Percentiles rank a stretch among this genome's conserved stretches.
phyloP scores from a whole-genome alignment of 2,329 filamentous ascomycete genomes.

The Ustilaginoidea virens region DNA sequence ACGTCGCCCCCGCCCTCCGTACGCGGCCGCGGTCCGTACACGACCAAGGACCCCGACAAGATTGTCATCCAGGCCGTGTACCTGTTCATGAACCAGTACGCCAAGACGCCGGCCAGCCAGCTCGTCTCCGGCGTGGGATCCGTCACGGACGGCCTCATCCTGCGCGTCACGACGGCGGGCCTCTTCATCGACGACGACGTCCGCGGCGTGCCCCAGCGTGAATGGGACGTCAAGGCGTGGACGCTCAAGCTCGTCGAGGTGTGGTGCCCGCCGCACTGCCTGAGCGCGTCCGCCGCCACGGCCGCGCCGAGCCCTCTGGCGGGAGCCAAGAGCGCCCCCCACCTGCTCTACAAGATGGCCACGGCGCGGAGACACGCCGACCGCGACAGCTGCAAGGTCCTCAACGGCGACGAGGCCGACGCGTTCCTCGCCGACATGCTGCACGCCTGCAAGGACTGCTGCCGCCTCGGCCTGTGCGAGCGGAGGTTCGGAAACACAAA shows the following conservation, averaged over 20 bases:
- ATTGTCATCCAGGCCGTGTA: constrained; percentile 92
- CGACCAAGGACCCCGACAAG: constrained; percentile 85
- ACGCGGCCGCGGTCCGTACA: constrained; percentile 61
- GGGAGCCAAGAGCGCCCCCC: constrained; percentile 22
- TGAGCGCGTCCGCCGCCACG: constrained; percentile 26
- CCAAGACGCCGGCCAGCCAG: constrained; percentile 79
- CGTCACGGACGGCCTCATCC: constrained; percentile 82
- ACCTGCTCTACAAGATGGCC: constrained; percentile 32
- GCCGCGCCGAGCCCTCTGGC: constrained; percentile 25
- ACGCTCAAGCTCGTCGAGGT: constrained; percentile 87
- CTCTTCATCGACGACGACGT: constrained; percentile 96
- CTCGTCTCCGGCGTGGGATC: constrained; percentile 70
- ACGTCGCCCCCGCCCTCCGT: constrained; percentile 73
- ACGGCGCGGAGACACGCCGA: constrained; percentile 30
- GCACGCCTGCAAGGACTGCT: constrained; percentile 48
- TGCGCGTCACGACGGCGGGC: constrained; percentile 85
- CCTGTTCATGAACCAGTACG: constrained; percentile 77
- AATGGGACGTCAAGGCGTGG: constrained; percentile 99
- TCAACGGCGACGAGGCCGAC: constrained; percentile 51
- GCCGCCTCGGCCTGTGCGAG: constrained; percentile 36
- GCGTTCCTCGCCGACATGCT: constrained; percentile 47
- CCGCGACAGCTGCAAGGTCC: constrained; percentile 31
- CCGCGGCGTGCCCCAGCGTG: constrained; percentile 76
- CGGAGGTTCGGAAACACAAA: constrained; percentile 28
- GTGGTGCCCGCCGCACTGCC: constrained; percentile 56